Percentiles rank a stretch among this genome's conserved stretches.
phyloP scores from a whole-genome alignment of 805 yeast species.

The Candida ficus region DNA sequence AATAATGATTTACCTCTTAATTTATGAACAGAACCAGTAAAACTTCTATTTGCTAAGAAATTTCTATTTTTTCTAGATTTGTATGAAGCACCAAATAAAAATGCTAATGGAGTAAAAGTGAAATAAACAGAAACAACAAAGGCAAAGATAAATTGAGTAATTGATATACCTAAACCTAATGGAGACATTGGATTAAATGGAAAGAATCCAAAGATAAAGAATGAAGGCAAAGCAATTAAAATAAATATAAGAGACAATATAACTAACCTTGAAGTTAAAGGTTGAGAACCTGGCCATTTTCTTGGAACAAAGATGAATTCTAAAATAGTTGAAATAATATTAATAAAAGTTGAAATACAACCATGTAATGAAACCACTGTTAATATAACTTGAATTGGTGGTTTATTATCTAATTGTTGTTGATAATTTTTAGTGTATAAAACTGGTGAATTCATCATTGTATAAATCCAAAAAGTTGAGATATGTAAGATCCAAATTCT shows the following conservation, averaged over 20 bases:
- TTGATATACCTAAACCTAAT: constrained; percentile 40
- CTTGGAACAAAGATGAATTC: constrained; percentile 68
- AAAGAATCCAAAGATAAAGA: constrained; percentile 41
- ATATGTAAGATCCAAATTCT: constrained; percentile 77
- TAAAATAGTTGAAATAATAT: constrained; percentile 47
- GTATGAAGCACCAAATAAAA: constrained; percentile 41
- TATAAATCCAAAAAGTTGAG: constrained; percentile 72
- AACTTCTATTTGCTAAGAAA: constrained; percentile 47
- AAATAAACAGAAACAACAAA: constrained; percentile 49
- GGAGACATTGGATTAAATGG: constrained; percentile 31
- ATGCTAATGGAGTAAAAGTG: constrained; percentile 57
- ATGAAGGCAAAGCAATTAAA: constrained; percentile 44
- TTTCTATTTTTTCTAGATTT: constrained; percentile 29
- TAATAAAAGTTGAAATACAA: constrained; percentile 49
- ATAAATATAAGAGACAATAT: constrained; percentile 38
- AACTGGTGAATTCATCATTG: constrained; percentile 61
- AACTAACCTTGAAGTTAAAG: constrained; percentile 43
- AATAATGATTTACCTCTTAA: constrained; percentile 48
- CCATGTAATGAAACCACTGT: constrained; percentile 68
- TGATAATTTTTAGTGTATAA: constrained; percentile 57
- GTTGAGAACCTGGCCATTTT: constrained; percentile 66
- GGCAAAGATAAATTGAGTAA: constrained; percentile 53
- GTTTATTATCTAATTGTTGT: constrained; percentile 51
- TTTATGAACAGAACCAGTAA: constrained; percentile 54
- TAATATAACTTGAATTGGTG: constrained; percentile 49